Conservation (phyloP, 768 basidiomycete species). For the Lentinula aciculospora region DNA sequence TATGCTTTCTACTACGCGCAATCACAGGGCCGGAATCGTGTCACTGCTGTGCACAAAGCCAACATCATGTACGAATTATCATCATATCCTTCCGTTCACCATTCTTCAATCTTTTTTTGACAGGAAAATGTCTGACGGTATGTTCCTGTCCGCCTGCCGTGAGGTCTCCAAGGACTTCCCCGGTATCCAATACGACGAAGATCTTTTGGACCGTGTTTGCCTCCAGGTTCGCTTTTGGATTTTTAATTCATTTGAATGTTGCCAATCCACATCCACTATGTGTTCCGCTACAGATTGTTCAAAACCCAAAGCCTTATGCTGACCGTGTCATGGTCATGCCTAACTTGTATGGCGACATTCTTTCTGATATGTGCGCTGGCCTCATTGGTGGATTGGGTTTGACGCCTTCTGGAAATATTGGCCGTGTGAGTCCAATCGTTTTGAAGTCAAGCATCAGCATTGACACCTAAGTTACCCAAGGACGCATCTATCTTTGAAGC, state of each 20-base stretch:
- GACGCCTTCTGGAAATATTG: conserved; percentile 97
- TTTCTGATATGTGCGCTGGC: conserved; percentile 98
- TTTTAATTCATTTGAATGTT: neutral
- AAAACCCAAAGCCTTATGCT: conserved; percentile 88
- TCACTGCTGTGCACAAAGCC: conserved; percentile 99
- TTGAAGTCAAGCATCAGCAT: neutral
- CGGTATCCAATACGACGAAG: conserved; percentile 90
- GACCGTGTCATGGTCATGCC: conserved; percentile 99
- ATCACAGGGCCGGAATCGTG: conserved; percentile 78
- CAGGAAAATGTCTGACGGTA: conserved; percentile 99
- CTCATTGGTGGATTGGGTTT: conserved; percentile 96
- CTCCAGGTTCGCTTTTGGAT: conserved; percentile 54
- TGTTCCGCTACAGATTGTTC: conserved; percentile 55
- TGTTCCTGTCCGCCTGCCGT: conserved; percentile 98
- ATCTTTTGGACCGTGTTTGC: conserved; percentile 94
- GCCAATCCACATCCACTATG: neutral
- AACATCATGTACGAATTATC: conserved; percentile 82
- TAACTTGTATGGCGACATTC: conserved; percentile 92
- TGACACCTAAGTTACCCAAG: conserved; percentile 31
- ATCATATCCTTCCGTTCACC: neutral
- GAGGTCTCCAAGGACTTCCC: conserved; percentile 96
- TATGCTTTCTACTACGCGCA: conserved; percentile 99
- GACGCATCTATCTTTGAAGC: conserved; percentile 99
- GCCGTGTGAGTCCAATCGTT: conserved; percentile 52
- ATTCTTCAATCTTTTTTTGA: conserved; percentile 8